Conservation (phyloP, 2,329 filamentous ascomycete genomes). For the Colletotrichum lini region DNA sequence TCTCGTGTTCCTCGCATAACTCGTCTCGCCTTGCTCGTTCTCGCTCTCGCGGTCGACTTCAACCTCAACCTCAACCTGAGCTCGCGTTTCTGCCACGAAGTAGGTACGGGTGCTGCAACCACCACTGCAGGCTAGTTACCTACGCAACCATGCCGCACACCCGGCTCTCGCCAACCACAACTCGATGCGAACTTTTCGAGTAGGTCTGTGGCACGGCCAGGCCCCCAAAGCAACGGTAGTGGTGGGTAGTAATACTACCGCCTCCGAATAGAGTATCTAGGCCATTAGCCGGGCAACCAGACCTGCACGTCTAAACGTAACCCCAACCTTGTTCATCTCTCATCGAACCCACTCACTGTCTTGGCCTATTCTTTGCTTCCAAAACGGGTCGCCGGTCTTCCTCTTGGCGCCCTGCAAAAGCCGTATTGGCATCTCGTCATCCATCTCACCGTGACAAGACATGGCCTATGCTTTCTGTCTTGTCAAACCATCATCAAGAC, state of each 20-base stretch:
- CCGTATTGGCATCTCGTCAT: conserved; percentile 32
- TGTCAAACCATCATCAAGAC: conserved; percentile 6
- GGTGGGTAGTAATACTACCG: too few species aligned
- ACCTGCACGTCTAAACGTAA: too few species aligned
- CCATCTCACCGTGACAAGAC: conserved; percentile 1
- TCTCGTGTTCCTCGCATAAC: conserved; percentile 23
- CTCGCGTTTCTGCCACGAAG: too few species aligned
- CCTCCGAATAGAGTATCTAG: too few species aligned
- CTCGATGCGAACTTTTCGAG: conserved; percentile 9
- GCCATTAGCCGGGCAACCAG: too few species aligned
- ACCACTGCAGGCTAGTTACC: neutral
- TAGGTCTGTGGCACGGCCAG: neutral
- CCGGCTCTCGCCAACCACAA: conserved; percentile 3
- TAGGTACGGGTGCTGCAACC: neutral
- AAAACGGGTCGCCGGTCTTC: conserved; percentile 24
- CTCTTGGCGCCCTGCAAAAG: conserved; percentile 26
- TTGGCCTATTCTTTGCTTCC: conserved; percentile 25
- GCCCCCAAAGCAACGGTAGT: too few species aligned
- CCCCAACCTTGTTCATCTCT: conserved; percentile 18
- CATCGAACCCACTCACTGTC: conserved; percentile 19
- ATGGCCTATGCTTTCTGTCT: conserved; percentile 12
- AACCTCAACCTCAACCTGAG: neutral
- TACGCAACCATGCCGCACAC: neutral
- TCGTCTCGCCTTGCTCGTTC: conserved; percentile 4
- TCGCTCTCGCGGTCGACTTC: neutral